These are phyloP conservation scores for Corylus avellana DNA, from an alignment of 306 rosid genomes.

Conservation along the genomic window DNA sequence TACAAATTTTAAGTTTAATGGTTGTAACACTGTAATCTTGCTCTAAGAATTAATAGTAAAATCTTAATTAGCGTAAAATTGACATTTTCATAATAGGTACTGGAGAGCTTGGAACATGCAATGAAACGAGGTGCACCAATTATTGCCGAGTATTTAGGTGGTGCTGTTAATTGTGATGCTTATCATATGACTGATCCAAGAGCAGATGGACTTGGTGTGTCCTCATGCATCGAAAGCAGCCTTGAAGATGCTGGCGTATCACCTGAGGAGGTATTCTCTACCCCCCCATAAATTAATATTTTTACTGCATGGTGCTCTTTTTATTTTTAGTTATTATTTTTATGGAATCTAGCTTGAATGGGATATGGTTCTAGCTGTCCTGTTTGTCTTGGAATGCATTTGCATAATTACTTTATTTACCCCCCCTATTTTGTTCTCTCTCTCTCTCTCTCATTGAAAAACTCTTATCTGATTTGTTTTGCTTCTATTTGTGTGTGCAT, in stretches of 20 bases:
- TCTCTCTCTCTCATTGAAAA: neutral
- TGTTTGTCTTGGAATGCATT: neutral
- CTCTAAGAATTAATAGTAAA: neutral
- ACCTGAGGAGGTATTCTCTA: conserved; percentile 79
- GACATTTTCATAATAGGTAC: conserved; percentile 49
- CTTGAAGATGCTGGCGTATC: conserved; percentile 99
- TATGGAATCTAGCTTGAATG: neutral
- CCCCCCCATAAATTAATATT: neutral
- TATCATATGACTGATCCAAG: conserved; percentile 99
- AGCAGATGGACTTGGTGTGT: conserved; percentile 97
- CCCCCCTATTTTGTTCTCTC: neutral
- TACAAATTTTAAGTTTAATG: neutral
- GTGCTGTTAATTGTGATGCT: conserved; percentile 97
- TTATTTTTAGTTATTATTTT: neutral
- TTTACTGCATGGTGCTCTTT: neutral
- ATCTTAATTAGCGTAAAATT: neutral
- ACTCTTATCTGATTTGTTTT: conserved; percentile 10
- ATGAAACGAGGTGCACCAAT: conserved; percentile 94
- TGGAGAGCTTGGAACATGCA: conserved; percentile 99
- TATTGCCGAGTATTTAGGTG: conserved; percentile 95
- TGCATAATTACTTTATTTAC: neutral
- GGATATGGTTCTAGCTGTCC: neutral
- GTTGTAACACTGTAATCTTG: neutral
- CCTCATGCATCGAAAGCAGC: conserved; percentile 86
- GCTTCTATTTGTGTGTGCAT: neutral